Base-by-base conservation (phyloP, 192 early-diverging fungal genomes). In the Spizellomyces sp. region DNA sequence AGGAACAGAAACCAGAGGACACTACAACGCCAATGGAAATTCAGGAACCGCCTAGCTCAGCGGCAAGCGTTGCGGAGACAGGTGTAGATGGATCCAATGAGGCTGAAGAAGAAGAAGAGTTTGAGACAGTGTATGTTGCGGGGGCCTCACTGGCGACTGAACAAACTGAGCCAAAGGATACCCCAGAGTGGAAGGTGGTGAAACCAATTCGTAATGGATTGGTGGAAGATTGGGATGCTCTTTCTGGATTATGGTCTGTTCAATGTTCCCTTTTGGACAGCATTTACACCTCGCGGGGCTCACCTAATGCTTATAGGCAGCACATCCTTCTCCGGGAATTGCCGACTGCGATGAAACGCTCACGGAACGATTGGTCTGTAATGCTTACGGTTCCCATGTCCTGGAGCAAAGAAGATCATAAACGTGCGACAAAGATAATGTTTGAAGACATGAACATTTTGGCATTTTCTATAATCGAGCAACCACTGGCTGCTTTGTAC, bases 381-480 rank as follows among this genome's bases (percentile, higher is more conserved):
- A 55, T 98, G 62, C 77, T 95, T 46, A 81, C 88, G 17, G 84
- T 95, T 5, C 97, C 97, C n/a, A 79, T 85, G 46, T 70, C 78
- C 46, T 98, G 95, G 95, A 83, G 89, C 14, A 93, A 92, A 66
- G 74, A 83, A 7, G 91, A 96, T 57, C 80, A 88, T 60, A 94
- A 95, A 79, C 81, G 84, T 8, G 83, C 91, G 42, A 87, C 91
- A 15, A 93, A 95, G 78, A 90, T 96, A 47, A 88, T 92, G 64
- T 99, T 99, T 81, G 97, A 99, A 79, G 85, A 90, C 21, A 83
- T 97, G 60, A 97, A 99, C 75, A 87, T 89, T 10, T 92, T 95
- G 7, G 87, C 87, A 15, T 78, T 99, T 27, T 87, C 89, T 64
- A 82, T 98, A 52, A 81, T 90, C 21, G 93, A 95, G 58, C 92